Percentiles rank a stretch among this genome's conserved stretches.
phyloP scores from a whole-genome alignment of 352 stramenopile species.

The Phytopythium aichiense region DNA sequence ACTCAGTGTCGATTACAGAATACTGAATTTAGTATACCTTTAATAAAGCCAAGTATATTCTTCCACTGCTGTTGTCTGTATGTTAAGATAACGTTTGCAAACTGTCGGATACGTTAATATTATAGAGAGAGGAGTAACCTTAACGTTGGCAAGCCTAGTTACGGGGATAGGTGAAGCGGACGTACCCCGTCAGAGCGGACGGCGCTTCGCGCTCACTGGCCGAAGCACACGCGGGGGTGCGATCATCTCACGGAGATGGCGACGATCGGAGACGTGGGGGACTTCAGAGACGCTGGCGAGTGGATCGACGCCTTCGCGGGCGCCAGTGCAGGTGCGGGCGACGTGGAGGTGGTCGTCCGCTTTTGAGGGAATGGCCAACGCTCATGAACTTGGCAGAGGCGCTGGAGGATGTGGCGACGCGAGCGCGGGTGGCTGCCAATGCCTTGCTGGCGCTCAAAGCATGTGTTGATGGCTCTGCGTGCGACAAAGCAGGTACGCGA shows the following conservation, averaged over 20 bases:
- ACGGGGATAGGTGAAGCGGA: neutral
- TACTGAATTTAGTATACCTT: no score
- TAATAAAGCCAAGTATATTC: no score
- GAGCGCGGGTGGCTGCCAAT: neutral
- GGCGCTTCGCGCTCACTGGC: neutral
- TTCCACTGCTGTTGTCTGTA: no score
- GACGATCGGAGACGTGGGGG: neutral
- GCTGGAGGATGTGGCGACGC: neutral
- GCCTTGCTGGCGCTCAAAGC: neutral
- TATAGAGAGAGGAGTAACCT: no score
- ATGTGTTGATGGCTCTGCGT: neutral
- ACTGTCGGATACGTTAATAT: no score
- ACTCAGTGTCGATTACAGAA: no score
- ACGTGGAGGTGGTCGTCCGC: neutral
- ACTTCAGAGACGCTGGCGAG: neutral
- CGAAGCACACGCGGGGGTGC: no score
- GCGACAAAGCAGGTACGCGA: neutral
- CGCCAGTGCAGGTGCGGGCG: neutral
- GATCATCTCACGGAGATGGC: neutral
- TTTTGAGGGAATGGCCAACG: neutral
- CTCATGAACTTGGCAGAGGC: neutral
- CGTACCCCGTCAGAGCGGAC: neutral
- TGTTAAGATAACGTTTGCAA: no score
- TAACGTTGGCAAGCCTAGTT: no score
- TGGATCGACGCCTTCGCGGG: conserved; percentile 3